Evolutionary conservation across 2,329 filamentous ascomycete genomes (phyloP).

Genomic region (Pseudocercospora pini-densiflorae): DNA sequence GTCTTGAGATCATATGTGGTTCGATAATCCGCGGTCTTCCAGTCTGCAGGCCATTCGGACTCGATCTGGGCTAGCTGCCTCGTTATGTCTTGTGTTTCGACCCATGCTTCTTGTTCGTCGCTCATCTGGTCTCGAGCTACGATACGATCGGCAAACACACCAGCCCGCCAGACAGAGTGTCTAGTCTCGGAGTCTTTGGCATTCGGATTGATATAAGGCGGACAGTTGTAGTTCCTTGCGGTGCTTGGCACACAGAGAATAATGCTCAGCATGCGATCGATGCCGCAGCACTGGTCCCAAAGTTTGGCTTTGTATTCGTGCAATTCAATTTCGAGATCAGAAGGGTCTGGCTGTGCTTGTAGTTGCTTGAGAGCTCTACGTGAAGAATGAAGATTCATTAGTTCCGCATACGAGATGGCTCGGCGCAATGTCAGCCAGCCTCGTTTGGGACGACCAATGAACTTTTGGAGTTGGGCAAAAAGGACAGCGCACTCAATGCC

Average conservation of each 20-base stretch:
- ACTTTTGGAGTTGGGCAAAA: slow-evolving; percentile 15
- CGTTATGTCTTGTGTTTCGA: slow-evolving; percentile 2
- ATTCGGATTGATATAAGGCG: background rate
- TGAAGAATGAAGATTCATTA: slow-evolving; percentile 9
- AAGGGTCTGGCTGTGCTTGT: background rate
- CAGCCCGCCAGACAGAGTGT: slow-evolving; percentile 1
- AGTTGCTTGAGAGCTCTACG: slow-evolving; percentile 3
- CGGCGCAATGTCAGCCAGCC: slow-evolving; percentile 15
- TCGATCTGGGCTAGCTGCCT: background rate
- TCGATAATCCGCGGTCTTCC: slow-evolving; percentile 4
- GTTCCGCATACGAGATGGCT: slow-evolving; percentile 14
- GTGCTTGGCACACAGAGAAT: slow-evolving; percentile 12
- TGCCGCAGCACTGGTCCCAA: slow-evolving; percentile 21
- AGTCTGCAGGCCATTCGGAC: background rate
- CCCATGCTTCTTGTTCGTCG: background rate
- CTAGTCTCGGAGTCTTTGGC: background rate
- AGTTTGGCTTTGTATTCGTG: slow-evolving; percentile 22
- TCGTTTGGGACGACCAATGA: slow-evolving; percentile 12
- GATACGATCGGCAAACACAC: slow-evolving; percentile 8
- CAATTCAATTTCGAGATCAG: background rate
- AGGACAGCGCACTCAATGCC: slow-evolving; percentile 14
- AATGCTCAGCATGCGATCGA: slow-evolving; percentile 13
- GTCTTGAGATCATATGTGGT: slow-evolving; percentile 10
- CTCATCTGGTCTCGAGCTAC: background rate
- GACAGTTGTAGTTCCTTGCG: background rate